phyloP scores from a whole-genome alignment of 164 flowering plant species.

The Paratinospora sagittata region DNA sequence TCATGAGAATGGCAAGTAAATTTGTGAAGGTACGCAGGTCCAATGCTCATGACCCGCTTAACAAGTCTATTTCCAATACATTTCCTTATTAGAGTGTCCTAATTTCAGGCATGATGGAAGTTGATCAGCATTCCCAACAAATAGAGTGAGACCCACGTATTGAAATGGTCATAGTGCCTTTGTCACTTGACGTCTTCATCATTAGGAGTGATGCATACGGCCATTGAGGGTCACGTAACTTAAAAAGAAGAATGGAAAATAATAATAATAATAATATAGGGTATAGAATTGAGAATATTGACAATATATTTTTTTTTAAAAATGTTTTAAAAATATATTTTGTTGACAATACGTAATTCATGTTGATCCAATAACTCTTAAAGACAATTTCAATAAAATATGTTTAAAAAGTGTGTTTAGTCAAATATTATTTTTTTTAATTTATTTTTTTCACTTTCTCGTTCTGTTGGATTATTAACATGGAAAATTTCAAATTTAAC shows the following conservation, averaged over 20 bases:
- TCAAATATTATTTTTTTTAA: too few relatives aligned
- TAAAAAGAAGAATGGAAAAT: too few relatives aligned
- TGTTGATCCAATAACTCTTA: too few relatives aligned
- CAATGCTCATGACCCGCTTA: background rate
- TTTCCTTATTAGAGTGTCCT: background rate
- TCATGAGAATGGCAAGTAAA: background rate
- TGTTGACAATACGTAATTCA: too few relatives aligned
- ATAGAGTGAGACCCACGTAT: background rate
- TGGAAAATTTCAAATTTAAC: background rate
- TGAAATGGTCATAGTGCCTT: background rate
- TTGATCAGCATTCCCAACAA: background rate
- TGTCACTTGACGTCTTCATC: background rate
- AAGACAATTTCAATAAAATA: too few relatives aligned
- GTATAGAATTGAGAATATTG: too few relatives aligned
- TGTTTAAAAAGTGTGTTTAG: too few relatives aligned
- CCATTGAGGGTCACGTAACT: background rate
- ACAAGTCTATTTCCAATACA: background rate
- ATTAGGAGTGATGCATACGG: background rate
- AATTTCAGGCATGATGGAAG: background rate
- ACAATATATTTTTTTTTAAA: too few relatives aligned
- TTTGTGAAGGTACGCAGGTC: background rate
- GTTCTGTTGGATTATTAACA: background rate
- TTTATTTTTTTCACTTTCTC: too few relatives aligned
- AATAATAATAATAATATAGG: too few relatives aligned
- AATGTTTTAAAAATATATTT: too few relatives aligned